A percentile compares a stretch with the other conserved stretches of the same genome.
Conservation (phyloP, 371 early-diverging fungal species). For the Dichotomocladium elegans region DNA sequence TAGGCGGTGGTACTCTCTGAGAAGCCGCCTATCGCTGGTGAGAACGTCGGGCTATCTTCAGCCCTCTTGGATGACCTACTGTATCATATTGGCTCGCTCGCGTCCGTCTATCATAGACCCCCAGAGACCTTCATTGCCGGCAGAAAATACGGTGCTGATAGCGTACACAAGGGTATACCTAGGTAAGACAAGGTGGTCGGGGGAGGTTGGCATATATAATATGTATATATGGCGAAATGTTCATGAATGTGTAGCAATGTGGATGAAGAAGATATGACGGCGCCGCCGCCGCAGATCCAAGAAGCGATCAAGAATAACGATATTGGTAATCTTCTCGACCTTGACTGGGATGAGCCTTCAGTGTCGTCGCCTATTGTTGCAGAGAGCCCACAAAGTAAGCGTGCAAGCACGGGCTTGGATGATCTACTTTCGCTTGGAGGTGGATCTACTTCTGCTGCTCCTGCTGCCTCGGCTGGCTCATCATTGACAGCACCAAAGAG, state of each 20-base stretch:
- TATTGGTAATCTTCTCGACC: conserved; percentile 51
- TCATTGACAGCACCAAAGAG: conserved; percentile 5
- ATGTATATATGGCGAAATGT: not conserved
- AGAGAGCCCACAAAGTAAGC: conserved; percentile 13
- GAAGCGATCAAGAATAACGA: conserved; percentile 55
- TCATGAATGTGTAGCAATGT: conserved; percentile 24
- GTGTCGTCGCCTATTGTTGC: conserved; percentile 24
- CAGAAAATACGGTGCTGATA: conserved; percentile 57
- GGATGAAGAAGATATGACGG: conserved; percentile 53
- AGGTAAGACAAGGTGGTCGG: no score
- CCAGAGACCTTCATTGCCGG: conserved; percentile 77
- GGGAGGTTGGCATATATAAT: not conserved
- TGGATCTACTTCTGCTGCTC: not conserved
- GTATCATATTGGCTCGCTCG: conserved; percentile 80
- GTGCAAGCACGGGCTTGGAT: conserved; percentile 3
- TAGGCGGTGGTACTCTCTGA: conserved; percentile 78
- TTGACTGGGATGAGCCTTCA: conserved; percentile 46
- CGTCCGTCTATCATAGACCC: conserved; percentile 93
- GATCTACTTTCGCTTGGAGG: conserved; percentile 32
- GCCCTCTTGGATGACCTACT: conserved; percentile 85
- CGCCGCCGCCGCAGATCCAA: conserved; percentile 46
- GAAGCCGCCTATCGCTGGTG: conserved; percentile 89
- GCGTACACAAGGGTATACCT: conserved; percentile 39
- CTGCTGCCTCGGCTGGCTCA: conserved; percentile 5
- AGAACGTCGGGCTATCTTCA: conserved; percentile 75